These are phyloP conservation scores for Russula brevipes DNA, from an alignment of 768 basidiomycete genomes.

Conservation along the genomic window DNA sequence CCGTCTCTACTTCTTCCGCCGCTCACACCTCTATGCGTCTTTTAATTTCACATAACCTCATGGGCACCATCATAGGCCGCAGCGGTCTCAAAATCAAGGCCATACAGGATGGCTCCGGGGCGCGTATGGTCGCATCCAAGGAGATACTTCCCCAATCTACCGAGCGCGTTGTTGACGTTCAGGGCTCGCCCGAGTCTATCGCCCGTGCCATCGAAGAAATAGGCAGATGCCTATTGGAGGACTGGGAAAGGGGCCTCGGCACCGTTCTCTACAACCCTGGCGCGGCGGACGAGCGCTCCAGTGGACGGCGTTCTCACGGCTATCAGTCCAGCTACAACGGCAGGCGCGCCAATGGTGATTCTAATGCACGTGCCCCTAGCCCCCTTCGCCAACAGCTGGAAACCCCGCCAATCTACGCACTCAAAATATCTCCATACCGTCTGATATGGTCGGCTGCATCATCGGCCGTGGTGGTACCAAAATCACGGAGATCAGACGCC, in stretches of 20 bases:
- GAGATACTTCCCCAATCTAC: slow-evolving; percentile 99
- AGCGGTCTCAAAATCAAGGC: slow-evolving; percentile 97
- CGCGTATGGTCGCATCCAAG: slow-evolving; percentile 97
- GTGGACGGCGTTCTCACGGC: slow-evolving; percentile 49
- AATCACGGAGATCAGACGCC: slow-evolving; percentile 97
- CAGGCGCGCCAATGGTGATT: slow-evolving; percentile 61
- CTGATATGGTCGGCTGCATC: slow-evolving; percentile 97
- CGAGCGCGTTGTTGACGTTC: slow-evolving; percentile 97
- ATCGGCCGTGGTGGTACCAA: slow-evolving; percentile 96
- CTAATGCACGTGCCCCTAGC: slow-evolving; percentile 44
- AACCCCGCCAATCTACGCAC: slow-evolving; percentile 78
- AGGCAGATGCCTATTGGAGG: slow-evolving; percentile 89
- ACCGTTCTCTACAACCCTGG: slow-evolving; percentile 97
- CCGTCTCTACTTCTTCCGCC: slow-evolving; percentile 53
- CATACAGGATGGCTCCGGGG: slow-evolving; percentile 93
- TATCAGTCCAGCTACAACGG: slow-evolving; percentile 43
- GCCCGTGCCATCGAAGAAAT: slow-evolving; percentile 93
- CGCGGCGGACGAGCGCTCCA: slow-evolving; percentile 63
- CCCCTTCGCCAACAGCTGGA: slow-evolving; percentile 45
- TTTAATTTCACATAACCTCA: slow-evolving; percentile 97
- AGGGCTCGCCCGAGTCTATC: slow-evolving; percentile 89
- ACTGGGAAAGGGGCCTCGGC: slow-evolving; percentile 91
- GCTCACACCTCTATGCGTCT: slow-evolving; percentile 90
- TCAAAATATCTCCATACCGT: slow-evolving; percentile 98
- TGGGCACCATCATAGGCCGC: slow-evolving; percentile 98